These are phyloP conservation scores for Pseudomonodictys pantanalensis DNA, from an alignment of 495 filamentous ascomycete genomes.

Conservation along the genomic window DNA sequence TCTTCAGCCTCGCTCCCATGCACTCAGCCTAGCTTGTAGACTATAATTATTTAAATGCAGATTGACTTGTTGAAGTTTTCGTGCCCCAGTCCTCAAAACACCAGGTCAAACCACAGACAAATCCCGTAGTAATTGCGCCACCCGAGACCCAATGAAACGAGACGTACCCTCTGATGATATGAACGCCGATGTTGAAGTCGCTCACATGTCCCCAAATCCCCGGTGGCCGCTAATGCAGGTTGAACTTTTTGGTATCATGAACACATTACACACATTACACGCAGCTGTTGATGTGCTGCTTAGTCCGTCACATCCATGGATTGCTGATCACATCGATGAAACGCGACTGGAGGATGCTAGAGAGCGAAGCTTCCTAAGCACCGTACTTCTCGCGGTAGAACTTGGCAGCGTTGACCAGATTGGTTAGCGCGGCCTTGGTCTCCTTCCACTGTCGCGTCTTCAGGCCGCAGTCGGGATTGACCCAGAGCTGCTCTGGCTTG, in stretches of 20 bases:
- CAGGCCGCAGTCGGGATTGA: conserved; percentile 97
- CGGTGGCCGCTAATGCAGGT: conserved; percentile 40
- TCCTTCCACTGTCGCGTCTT: conserved; percentile 97
- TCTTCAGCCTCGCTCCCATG: background rate
- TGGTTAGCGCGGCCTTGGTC: conserved; percentile 85
- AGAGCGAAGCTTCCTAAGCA: conserved; percentile 5
- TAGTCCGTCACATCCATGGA: conserved; percentile 5
- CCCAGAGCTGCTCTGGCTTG: conserved; percentile 93
- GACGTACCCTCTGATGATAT: conserved; percentile 2
- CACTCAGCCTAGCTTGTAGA: background rate
- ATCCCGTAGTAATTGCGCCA: background rate
- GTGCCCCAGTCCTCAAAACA: background rate
- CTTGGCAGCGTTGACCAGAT: conserved; percentile 97
- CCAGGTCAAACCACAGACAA: no score
- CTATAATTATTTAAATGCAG: background rate
- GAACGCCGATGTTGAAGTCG: conserved; percentile 61
- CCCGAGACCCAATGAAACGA: background rate
- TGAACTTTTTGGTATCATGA: conserved; percentile 47
- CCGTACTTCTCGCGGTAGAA: conserved; percentile 85
- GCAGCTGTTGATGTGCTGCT: conserved; percentile 37
- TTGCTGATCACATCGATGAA: conserved; percentile 11
- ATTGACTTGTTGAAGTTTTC: background rate
- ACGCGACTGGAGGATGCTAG: background rate
- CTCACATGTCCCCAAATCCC: conserved; percentile 15
- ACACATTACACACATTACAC: conserved; percentile 27